These are phyloP conservation scores for Glutinoglossum americanum DNA, from an alignment of 495 filamentous ascomycete species.

Conservation along the genomic window DNA sequence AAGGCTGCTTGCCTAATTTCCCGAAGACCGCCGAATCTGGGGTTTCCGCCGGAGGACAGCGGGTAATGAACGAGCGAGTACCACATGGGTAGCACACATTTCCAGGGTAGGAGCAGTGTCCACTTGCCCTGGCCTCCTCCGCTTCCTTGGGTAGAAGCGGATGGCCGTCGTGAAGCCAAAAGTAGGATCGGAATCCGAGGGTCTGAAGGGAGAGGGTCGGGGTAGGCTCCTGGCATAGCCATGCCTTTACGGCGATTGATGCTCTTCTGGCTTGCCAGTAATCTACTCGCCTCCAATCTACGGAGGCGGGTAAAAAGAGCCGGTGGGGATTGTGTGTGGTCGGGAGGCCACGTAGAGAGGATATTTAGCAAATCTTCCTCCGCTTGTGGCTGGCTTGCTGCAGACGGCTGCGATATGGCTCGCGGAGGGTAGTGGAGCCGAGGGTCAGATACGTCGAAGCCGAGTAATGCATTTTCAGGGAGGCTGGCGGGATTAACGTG, in stretches of 20 bases:
- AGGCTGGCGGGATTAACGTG: slow-evolving; percentile 60
- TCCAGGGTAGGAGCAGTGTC: slow-evolving; percentile 83
- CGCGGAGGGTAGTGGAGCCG: slow-evolving; percentile 52
- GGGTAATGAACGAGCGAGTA: slow-evolving; percentile 72
- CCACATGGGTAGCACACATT: slow-evolving; percentile 73
- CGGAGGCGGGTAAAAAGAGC: slow-evolving; percentile 45
- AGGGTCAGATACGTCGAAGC: slow-evolving; percentile 58
- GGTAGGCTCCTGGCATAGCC: slow-evolving; percentile 38
- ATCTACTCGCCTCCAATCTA: slow-evolving; percentile 37
- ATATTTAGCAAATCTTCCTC: slow-evolving; percentile 31
- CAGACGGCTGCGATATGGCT: slow-evolving; percentile 17
- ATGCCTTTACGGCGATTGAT: slow-evolving; percentile 68
- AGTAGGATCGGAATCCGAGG: slow-evolving; percentile 64
- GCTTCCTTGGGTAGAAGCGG: slow-evolving; percentile 11
- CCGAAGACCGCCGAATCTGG: slow-evolving; percentile 61
- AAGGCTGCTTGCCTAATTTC: slow-evolving; percentile 66
- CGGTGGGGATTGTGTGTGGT: slow-evolving; percentile 29
- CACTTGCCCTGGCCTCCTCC: slow-evolving; percentile 38
- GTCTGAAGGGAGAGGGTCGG: slow-evolving; percentile 40
- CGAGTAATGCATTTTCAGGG: slow-evolving; percentile 47
- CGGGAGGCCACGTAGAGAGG: slow-evolving; percentile 49
- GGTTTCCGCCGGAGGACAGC: slow-evolving; percentile 54
- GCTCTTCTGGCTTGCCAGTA: slow-evolving; percentile 58
- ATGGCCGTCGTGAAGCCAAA: slow-evolving; percentile 29
- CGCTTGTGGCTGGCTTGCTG: slow-evolving; percentile 16